Percentiles rank a stretch among this genome's conserved stretches.
These are phyloP conservation scores for Pleurotus tuoliensis DNA, from an alignment of 768 basidiomycete genomes.

Conservation along the genomic window DNA sequence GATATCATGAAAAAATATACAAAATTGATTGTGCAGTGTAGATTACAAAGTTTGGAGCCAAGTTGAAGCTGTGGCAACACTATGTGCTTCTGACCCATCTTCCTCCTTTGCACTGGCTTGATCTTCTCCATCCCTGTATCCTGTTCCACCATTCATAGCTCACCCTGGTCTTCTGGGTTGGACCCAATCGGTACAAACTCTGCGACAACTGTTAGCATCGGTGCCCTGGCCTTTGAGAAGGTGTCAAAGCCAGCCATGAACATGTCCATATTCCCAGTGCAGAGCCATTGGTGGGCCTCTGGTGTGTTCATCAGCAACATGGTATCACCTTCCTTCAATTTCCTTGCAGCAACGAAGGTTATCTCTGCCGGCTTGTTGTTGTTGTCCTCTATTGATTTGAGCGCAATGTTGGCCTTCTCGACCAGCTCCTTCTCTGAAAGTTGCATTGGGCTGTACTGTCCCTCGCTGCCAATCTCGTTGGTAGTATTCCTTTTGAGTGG, in stretches of 20 bases:
- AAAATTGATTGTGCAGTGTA: no score
- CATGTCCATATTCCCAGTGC: neutral
- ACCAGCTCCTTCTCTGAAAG: slow-evolving; percentile 3
- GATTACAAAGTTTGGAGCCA: no score
- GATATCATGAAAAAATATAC: no score
- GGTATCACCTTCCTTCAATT: slow-evolving; percentile 11
- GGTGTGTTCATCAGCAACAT: slow-evolving; percentile 11
- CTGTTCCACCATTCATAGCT: slow-evolving; percentile 9
- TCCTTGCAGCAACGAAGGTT: slow-evolving; percentile 12
- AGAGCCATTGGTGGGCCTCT: slow-evolving; percentile 16
- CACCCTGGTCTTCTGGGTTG: neutral
- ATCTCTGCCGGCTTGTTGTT: neutral
- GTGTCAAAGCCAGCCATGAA: slow-evolving; percentile 13
- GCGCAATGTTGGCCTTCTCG: slow-evolving; percentile 6
- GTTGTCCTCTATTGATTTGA: slow-evolving; percentile 5
- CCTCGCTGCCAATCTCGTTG: neutral
- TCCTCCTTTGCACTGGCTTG: slow-evolving; percentile 12
- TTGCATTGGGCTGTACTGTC: neutral
- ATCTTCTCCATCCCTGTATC: slow-evolving; percentile 8
- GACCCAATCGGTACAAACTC: slow-evolving; percentile 19
- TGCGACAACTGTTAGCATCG: slow-evolving; percentile 11
- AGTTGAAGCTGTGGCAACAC: no score
- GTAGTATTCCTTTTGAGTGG: no score
- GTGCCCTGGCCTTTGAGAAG: slow-evolving; percentile 4
- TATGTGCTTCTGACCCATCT: slow-evolving; percentile 12